phyloP scores from a whole-genome alignment of 768 basidiomycete species.

The Xanthoconium stramineum region DNA sequence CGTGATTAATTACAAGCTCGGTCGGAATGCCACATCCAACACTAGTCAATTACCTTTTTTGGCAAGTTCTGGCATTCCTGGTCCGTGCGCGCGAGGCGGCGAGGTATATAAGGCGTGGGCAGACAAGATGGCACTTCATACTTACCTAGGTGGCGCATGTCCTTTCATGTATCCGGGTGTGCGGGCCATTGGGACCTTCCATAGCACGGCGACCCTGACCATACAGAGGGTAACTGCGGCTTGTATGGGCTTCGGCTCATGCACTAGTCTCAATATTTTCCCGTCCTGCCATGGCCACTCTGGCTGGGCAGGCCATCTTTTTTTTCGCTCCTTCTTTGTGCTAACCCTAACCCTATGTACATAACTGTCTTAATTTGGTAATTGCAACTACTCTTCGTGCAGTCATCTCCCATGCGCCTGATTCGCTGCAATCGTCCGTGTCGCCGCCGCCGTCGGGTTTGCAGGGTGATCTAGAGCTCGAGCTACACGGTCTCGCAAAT shows the following conservation, averaged over 20 bases:
- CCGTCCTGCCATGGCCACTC: slow-evolving; percentile 62
- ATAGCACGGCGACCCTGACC: slow-evolving; percentile 59
- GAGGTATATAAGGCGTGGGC: slow-evolving; percentile 30
- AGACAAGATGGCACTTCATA: slow-evolving; percentile 35
- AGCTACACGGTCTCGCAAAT: slow-evolving; percentile 72
- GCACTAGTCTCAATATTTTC: slow-evolving; percentile 82
- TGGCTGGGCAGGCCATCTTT: slow-evolving; percentile 34
- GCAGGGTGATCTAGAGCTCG: slow-evolving; percentile 75
- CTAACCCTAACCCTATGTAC: slow-evolving; percentile 34
- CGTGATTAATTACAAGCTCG: slow-evolving; percentile 6
- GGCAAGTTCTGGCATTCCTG: slow-evolving; percentile 25
- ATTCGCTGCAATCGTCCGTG: slow-evolving; percentile 68
- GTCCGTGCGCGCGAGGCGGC: slow-evolving; percentile 24
- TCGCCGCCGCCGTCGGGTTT: slow-evolving; percentile 65
- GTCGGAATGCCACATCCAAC: background rate
- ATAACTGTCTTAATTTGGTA: slow-evolving; percentile 2
- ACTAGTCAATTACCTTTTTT: slow-evolving; percentile 7
- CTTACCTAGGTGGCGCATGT: slow-evolving; percentile 63
- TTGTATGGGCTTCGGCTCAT: slow-evolving; percentile 66
- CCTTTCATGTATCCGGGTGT: slow-evolving; percentile 53
- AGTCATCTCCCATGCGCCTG: slow-evolving; percentile 21
- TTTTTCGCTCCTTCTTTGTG: slow-evolving; percentile 2
- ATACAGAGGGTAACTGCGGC: slow-evolving; percentile 39
- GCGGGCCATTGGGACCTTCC: slow-evolving; percentile 51
- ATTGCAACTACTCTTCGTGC: background rate